phyloP scores from a whole-genome alignment of 2,329 filamentous ascomycete genomes.

The Apiospora malaysiana region DNA sequence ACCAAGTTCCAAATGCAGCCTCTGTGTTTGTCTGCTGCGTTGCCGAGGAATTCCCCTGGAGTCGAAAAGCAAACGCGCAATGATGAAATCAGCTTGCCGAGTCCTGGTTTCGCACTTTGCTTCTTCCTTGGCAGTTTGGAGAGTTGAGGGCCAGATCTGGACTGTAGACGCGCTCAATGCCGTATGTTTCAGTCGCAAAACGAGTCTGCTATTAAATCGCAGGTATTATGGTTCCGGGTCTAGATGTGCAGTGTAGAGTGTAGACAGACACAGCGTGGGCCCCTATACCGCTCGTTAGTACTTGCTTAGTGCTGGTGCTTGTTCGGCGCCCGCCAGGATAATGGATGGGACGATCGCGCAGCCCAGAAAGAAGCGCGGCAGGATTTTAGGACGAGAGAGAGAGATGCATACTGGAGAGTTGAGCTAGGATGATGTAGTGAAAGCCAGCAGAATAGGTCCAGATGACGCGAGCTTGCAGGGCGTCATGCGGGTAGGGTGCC shows the following conservation, averaged over 20 bases:
- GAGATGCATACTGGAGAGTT: constrained; percentile 14
- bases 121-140: constrained; percentile 7
- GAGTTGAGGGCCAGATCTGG: background rate
- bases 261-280: constrained; percentile 8
- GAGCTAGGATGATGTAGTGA: constrained; percentile 18
- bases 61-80: constrained; percentile 2
- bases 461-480: constrained; percentile 19
- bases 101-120: constrained; percentile 9
- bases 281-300: constrained; percentile 14
- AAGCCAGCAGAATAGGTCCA: constrained; percentile 2
- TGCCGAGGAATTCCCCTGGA: background rate
- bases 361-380: background rate
- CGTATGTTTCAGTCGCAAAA: background rate
- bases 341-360: constrained; percentile 12
- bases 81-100: constrained; percentile 16
- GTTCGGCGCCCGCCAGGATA: background rate
- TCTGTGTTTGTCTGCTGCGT: constrained; percentile 7
- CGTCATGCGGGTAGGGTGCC: constrained; percentile 18
- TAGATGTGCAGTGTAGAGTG: background rate
- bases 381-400: constrained; percentile 14
- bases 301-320: constrained; percentile 12
- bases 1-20: constrained; percentile 16
- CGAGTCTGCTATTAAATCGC: background rate
- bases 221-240: background rate
- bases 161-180: constrained; percentile 1